phyloP scores from a whole-genome alignment of 2,329 filamentous ascomycete genomes.

The Aureobasidium namibiae region DNA sequence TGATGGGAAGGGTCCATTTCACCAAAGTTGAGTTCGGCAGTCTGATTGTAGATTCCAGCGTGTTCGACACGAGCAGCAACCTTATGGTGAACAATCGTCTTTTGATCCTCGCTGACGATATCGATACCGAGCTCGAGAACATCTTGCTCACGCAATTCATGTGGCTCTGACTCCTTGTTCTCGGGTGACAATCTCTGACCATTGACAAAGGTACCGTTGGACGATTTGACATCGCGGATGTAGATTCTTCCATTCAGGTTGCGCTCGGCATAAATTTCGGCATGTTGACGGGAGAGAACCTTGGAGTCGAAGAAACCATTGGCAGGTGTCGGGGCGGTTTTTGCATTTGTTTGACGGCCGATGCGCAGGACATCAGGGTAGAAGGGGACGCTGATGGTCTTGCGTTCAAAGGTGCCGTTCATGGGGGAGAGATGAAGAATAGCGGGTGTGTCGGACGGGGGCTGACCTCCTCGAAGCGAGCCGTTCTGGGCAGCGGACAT shows the following conservation, averaged over 20 bases:
- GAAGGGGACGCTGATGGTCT: slow-evolving; percentile 89
- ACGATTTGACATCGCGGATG: slow-evolving; percentile 96
- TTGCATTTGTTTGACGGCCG: slow-evolving; percentile 93
- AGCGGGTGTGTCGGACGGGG: slow-evolving; percentile 54
- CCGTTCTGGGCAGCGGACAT: slow-evolving; percentile 59
- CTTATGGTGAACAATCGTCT: slow-evolving; percentile 97
- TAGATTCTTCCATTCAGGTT: slow-evolving; percentile 66
- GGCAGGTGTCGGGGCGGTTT: slow-evolving; percentile 79
- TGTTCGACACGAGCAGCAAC: slow-evolving; percentile 95
- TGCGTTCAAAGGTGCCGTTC: slow-evolving; percentile 94
- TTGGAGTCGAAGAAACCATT: slow-evolving; percentile 99
- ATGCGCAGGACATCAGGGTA: slow-evolving; percentile 91
- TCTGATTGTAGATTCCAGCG: slow-evolving; percentile 70
- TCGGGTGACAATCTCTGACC: slow-evolving; percentile 82
- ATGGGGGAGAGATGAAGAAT: slow-evolving; percentile 81
- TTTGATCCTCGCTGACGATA: slow-evolving; percentile 97
- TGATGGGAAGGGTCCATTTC: slow-evolving; percentile 71
- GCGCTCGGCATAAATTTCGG: slow-evolving; percentile 79
- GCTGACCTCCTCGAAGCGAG: slow-evolving; percentile 5
- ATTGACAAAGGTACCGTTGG: slow-evolving; percentile 97
- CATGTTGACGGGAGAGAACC: slow-evolving; percentile 90
- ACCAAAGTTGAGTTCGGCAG: slow-evolving; percentile 79
- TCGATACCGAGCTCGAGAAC: slow-evolving; percentile 94
- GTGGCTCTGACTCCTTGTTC: slow-evolving; percentile 91
- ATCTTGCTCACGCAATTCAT: slow-evolving; percentile 85